Base-by-base conservation (phyloP, 2,329 filamentous ascomycete genomes). In the Ilyonectria robusta region DNA sequence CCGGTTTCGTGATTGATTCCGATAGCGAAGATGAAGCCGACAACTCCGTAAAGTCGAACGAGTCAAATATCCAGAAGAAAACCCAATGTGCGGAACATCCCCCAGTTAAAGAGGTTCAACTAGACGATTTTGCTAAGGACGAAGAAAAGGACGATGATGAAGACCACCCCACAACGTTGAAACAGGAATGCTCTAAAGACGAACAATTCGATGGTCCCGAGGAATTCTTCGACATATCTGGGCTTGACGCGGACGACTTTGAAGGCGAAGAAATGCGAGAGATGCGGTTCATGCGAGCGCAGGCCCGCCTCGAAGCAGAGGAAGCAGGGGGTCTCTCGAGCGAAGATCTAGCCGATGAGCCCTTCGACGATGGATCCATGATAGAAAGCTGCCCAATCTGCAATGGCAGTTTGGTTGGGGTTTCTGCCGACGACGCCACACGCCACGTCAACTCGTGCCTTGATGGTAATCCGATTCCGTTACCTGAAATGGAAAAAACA, bases 381-480 rank as follows among this genome's bases (percentile, higher is more conserved):
- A 71, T 78, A 9, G 73, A 79, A 54, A 81, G 79, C 47, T 98
- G 95, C 78, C 95, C 95, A 1, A 91, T 98, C 31, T 98, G 96
- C 79, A 88, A 87, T 72, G 84, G 84, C 1, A 89, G 81, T 69
- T 83, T 98, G 37, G 81, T 79, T 17, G 91, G 89, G 0, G 78
- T 91, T 13, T 88, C 84, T 62, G 77, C 81, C 66, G 89, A 94
- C 77, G 89, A 95, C 73, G 92, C 91, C 10, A 93, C 92, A 7
- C 82, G 92, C 2, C 96, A 99, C 79, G 96, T 99, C 71, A 99
- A 99, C 78, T 90, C 91, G 10, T 99, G 96, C 80, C 85, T 99
- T 2, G 96, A 99, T 78, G 94, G 94, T 2, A 92, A 92, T 51
- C 88, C 92, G 6, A 87, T 89, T 50, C 87, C 91, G 2, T 75